Evolutionary conservation across 495 filamentous ascomycete species (phyloP), one percentile per base, ranked within the genome.

Genomic region (Lophium mytilinum): DNA sequence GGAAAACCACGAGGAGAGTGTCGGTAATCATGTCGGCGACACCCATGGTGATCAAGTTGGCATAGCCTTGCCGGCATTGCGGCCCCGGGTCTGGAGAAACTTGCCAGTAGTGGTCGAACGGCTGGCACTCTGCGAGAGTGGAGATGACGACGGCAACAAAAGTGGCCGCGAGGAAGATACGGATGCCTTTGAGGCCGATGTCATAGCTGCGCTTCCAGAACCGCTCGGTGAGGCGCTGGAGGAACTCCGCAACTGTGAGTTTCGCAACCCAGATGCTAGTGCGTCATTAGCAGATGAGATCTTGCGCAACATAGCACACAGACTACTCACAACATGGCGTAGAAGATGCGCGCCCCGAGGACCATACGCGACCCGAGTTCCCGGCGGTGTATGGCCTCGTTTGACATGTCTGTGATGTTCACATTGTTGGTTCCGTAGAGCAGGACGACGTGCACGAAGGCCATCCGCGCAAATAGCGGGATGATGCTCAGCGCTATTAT

Each of bases 181-280:
- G 81, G 56, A 96, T 85, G 53, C 79, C 75, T 52, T 79, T 72
- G 8, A 97, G 72, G 19, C 80, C 81, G 3, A 80, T 56, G 37
- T 85, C 80, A 56, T 92, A 87, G 7, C 83, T 83, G 18, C 76
- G 75, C 52, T 84, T 81, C 88, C 88, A 94, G 53, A 81, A 75
- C 47, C 78, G 71, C 7, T 76, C 74, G 5, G 80, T 87, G 37
- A 97, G 79, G 19, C 93, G 84, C 63, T 85, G 86, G 58, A 97
- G 83, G 65, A 95, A 96, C 68, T 94, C 89, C 57, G 87, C 86
- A 52, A 97, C 86, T 46, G 90, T 88, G 69, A 85, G 80, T 71
- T 97, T 98, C 64, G 90, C 81, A 33, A 84, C 85, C 92, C 92
- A 98, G 55, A 98, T 85, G 60, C 90, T 93, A 61, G 47, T 42